Conservation (phyloP, 1,139 yeast species). For the Pneumocystis jirovecii region DNA sequence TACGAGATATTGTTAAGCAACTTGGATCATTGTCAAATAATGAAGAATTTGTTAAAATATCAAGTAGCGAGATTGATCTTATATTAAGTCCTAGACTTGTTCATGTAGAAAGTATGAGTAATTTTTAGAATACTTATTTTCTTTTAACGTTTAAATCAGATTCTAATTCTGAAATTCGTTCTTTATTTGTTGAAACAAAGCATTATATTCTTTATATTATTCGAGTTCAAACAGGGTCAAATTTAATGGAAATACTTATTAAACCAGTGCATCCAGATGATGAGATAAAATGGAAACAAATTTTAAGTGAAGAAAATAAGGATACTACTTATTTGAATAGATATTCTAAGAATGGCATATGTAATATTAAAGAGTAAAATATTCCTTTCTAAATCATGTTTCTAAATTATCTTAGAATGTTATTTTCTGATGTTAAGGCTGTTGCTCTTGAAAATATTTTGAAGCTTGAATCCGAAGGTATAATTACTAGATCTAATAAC, state of each 20-base stretch:
- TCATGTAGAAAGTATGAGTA: conserved; percentile 19
- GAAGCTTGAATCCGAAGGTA: conserved; percentile 58
- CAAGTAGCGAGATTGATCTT: conserved; percentile 23
- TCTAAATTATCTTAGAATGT: conserved; percentile 27
- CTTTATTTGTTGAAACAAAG: conserved; percentile 64
- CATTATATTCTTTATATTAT: conserved; percentile 66
- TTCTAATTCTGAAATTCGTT: conserved; percentile 27
- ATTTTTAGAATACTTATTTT: background rate
- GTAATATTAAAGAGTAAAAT: conserved; percentile 6
- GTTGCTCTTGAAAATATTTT: conserved; percentile 60
- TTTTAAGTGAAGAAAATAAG: conserved; percentile 36
- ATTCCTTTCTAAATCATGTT: background rate
- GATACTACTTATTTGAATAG: conserved; percentile 19
- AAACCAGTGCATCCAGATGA: conserved; percentile 56
- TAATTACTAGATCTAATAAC: conserved; percentile 49
- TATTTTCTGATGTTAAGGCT: conserved; percentile 65
- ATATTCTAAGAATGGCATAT: conserved; percentile 4
- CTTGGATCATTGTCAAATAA: conserved; percentile 30
- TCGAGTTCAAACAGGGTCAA: conserved; percentile 61
- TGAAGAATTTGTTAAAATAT: conserved; percentile 6
- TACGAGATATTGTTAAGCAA: conserved; percentile 33
- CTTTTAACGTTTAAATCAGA: conserved; percentile 15
- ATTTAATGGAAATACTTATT: conserved; percentile 55
- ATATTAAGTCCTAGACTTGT: conserved; percentile 31
- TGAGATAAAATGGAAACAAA: conserved; percentile 45